phyloP scores from a whole-genome alignment of 139 green algal genomes.

The Chlamydomonas sphaeroides region DNA sequence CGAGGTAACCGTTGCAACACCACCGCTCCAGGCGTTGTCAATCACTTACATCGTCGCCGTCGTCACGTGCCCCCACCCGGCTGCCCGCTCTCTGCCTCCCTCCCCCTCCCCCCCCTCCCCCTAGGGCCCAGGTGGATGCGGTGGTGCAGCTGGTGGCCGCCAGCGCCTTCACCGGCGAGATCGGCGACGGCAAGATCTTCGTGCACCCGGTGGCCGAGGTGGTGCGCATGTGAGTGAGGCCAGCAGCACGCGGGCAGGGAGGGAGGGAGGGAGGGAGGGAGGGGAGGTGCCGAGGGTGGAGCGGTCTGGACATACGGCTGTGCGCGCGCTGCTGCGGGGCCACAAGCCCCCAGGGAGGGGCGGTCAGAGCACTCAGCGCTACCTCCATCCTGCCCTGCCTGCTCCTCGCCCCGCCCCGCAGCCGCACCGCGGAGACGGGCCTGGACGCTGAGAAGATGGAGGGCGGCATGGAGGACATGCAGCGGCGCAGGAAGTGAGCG shows the following conservation, averaged over 20 bases:
- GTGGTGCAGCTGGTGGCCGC: slow-evolving; percentile 71
- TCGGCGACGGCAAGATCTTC: slow-evolving; percentile 94
- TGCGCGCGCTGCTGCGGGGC: no score
- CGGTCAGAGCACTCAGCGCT: no score
- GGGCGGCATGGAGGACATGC: slow-evolving; percentile 72
- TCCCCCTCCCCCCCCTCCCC: not conserved
- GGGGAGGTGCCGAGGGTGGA: no score
- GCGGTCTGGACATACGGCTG: no score
- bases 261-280: no score
- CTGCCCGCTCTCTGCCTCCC: no score
- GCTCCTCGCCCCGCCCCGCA: slow-evolving; percentile 36
- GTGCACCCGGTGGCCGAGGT: slow-evolving; percentile 86
- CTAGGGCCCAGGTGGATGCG: slow-evolving; percentile 77
- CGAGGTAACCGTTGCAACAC: no score
- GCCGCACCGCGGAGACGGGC: slow-evolving; percentile 83
- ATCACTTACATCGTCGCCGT: no score
- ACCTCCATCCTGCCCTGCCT: no score
- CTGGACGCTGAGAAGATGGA: slow-evolving; percentile 80
- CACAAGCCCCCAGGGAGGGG: not conserved
- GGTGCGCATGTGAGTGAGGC: slow-evolving; percentile 75
- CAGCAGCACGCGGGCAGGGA: not conserved
- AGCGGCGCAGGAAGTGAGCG: slow-evolving; percentile 9
- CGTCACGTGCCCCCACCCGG: no score
- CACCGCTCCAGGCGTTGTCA: no score
- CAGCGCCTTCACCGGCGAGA: slow-evolving; percentile 84